Evolutionary conservation across 768 basidiomycete genomes (phyloP), one percentile per base, ranked within the genome.

Genomic region (Termitomyces sp.): DNA sequence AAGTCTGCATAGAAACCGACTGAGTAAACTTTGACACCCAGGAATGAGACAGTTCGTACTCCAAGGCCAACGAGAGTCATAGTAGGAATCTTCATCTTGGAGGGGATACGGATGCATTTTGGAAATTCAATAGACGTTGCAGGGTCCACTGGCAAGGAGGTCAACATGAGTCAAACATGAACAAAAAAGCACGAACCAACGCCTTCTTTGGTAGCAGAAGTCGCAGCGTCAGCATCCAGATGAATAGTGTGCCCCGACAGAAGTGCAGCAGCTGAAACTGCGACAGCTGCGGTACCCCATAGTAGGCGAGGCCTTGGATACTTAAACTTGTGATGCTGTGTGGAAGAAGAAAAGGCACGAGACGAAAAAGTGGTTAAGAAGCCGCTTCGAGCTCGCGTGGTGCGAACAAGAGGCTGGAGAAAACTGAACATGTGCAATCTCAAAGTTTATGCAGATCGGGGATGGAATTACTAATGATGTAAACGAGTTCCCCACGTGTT

Each of bases 1-100:
- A 93, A 71, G 66, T 96, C 92, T 6, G 90, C 88, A 68, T 96
- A 97, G 71, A 97, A 93, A 2, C 82, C 94, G 34, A 92, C 83
- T 11, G 88, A 88, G 70, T 97, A 97, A 15, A 96, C 93, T 65
- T 90, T 84, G 59, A 97, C 81, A 7, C 85, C 79, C 38, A 96
- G 75, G 70, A 97, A 93, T 14, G 92, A 93, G 30, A 97, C 93
- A 0, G 86, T 90, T 48, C 94, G 77, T 38, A 93, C 91, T 22
- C 94, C 94, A 1, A 92, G 73, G 6, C 94, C 94, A 19, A 97
- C 71, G 5, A 96, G 78, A 11, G 83, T 79, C 62, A 90, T 80
- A 2, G 78, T 70, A 9, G 88, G 82, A 6, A 82, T 68, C 10
- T 81, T 78, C 15, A 80, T 69, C 61, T 83, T 87, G 32, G 87